phyloP scores from a whole-genome alignment of 352 stramenopile genomes.

The Globisporangium nodosum region DNA sequence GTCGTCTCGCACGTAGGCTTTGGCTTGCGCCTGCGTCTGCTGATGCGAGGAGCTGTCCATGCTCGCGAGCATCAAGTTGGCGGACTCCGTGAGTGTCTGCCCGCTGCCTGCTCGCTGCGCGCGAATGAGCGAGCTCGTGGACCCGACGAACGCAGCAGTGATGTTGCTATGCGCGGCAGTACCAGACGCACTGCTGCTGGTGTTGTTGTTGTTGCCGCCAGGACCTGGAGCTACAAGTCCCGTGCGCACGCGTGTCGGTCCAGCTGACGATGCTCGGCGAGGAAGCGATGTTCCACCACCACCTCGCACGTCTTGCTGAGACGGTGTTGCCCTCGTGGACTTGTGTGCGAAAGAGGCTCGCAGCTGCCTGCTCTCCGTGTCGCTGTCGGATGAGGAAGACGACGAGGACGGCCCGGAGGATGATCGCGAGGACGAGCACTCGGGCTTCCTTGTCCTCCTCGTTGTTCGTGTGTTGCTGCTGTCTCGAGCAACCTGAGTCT shows the following conservation, averaged over 20 bases:
- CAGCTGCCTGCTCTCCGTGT: constrained; percentile 1
- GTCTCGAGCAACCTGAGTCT: background rate
- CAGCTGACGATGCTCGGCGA: constrained; percentile 16
- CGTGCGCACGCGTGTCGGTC: constrained; percentile 12
- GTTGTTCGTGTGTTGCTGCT: background rate
- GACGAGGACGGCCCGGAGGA: constrained; percentile 17
- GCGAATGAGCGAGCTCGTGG: constrained; percentile 61
- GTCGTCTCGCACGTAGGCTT: background rate
- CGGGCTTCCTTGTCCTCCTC: constrained; percentile 3
- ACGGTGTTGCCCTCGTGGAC: background rate
- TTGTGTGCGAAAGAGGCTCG: constrained; percentile 3
- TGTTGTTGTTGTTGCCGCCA: background rate
- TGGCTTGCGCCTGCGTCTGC: background rate
- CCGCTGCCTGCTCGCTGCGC: constrained; percentile 40
- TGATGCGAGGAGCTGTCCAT: constrained; percentile 21
- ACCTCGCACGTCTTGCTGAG: background rate
- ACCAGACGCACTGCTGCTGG: constrained; percentile 4
- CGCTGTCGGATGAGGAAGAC: constrained; percentile 10
- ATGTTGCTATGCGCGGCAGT: constrained; percentile 1
- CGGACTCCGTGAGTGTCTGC: constrained; percentile 45
- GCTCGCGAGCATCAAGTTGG: constrained; percentile 36
- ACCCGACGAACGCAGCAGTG: constrained; percentile 40
- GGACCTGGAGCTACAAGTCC: background rate
- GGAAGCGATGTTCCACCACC: background rate
- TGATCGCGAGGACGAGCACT: constrained; percentile 17